Evolutionary conservation across 2,329 filamentous ascomycete genomes (phyloP).

Genomic region (Hypoxylon sp.): DNA sequence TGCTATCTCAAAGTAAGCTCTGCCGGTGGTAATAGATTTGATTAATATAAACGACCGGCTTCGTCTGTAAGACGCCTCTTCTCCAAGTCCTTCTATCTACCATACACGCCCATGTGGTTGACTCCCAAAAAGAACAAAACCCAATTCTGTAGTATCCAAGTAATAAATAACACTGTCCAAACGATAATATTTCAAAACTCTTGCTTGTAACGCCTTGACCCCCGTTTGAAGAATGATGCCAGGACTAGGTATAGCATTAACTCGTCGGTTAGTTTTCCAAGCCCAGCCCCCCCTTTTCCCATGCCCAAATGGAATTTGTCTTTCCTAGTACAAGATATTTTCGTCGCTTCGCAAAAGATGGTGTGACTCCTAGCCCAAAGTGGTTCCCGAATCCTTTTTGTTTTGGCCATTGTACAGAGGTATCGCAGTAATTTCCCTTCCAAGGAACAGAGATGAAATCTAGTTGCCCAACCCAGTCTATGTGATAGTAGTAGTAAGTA

Average conservation of each 20-base stretch:
- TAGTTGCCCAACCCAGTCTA: conserved; percentile 50
- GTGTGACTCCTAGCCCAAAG: conserved; percentile 24
- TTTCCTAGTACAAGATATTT: conserved; percentile 30
- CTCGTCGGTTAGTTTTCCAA: conserved; percentile 25
- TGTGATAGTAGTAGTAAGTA: conserved; percentile 38
- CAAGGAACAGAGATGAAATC: conserved; percentile 36
- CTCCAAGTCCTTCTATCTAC: conserved; percentile 31
- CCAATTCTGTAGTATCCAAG: conserved; percentile 14
- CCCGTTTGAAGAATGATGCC: conserved; percentile 31
- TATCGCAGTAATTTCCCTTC: conserved; percentile 41
- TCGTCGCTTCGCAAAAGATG: conserved; percentile 25
- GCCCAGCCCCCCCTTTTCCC: conserved; percentile 19
- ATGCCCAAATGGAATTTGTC: conserved; percentile 30
- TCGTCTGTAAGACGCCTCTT: conserved; percentile 35
- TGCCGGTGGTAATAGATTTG: conserved; percentile 10
- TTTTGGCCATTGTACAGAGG: conserved; percentile 46
- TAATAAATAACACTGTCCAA: conserved; percentile 19
- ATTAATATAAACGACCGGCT: conserved; percentile 39
- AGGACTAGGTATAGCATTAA: conserved; percentile 25
- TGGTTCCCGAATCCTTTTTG: conserved; percentile 34
- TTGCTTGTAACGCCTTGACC: conserved; percentile 33
- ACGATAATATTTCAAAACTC: conserved; percentile 21
- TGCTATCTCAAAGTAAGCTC: neutral
- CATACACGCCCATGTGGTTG: conserved; percentile 18
- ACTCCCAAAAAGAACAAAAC: conserved; percentile 20